phyloP scores from a whole-genome alignment of 2,329 filamentous ascomycete species.

The Stromatinia cepivora region DNA sequence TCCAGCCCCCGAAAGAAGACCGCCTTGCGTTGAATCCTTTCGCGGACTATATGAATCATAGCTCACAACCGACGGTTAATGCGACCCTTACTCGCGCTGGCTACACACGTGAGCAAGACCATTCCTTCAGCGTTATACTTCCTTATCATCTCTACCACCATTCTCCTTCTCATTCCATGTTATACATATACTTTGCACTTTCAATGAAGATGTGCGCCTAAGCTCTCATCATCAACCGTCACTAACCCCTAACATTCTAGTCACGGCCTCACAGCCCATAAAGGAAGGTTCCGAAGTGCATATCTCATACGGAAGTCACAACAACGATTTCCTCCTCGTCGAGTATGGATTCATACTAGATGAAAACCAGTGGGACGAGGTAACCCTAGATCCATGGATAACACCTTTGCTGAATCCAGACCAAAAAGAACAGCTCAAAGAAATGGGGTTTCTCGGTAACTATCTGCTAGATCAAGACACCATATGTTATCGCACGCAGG shows the following conservation, averaged over 20 bases:
- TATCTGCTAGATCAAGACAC: slow-evolving; percentile 53
- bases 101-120: slow-evolving; percentile 46
- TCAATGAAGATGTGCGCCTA: background rate
- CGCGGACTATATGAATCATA: slow-evolving; percentile 69
- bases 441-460: slow-evolving; percentile 50
- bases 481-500: slow-evolving; percentile 57
- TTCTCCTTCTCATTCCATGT: background rate
- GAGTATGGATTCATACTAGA: slow-evolving; percentile 54
- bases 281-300: slow-evolving; percentile 62
- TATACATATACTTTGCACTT: too few species aligned
- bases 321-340: slow-evolving; percentile 69
- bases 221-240: background rate
- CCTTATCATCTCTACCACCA: background rate
- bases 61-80: slow-evolving; percentile 41
- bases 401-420: slow-evolving; percentile 31
- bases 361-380: slow-evolving; percentile 38
- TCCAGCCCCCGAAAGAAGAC: slow-evolving; percentile 51
- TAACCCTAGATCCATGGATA: slow-evolving; percentile 37
- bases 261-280: slow-evolving; percentile 55
- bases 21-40: slow-evolving; percentile 70
- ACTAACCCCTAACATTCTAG: background rate
- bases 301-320: slow-evolving; percentile 69
- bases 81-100: slow-evolving; percentile 52
- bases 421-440: slow-evolving; percentile 47
- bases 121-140: background rate